Base-by-base conservation (phyloP, 805 yeast genomes). In the Saccharomycopsis schoenii region DNA sequence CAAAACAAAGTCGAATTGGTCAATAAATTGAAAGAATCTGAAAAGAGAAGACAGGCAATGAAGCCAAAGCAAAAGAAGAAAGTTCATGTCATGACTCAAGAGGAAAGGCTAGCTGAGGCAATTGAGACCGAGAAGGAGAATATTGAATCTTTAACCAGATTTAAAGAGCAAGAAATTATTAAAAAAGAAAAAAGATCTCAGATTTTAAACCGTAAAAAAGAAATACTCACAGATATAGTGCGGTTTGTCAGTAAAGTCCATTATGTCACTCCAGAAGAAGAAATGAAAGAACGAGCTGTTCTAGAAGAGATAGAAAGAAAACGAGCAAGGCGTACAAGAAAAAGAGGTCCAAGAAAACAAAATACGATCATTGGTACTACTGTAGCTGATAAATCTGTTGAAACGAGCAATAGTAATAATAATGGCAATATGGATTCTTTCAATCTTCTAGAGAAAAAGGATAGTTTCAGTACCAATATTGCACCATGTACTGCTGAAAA, bases 111-210 rank as follows among this genome's bases (percentile, higher is more conserved):
- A 55, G 85, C 80, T n/a, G 94, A 90, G 70, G 98, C 99, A 0
- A 76, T 84, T 55, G 87, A 85, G 66, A 94, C 97, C 0, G 99
- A 94, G 72, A 79, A 80, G 69, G 79, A 81, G 54, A 94, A 94
- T 71, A 74, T 83, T 1, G 76, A 82, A 34, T 87, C 97, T 2
- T 75, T 94, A 65, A 83, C 87, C 64, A 77, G 81, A 67, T 94
- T 88, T 69, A 83, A 86, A 67, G 96, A 92, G 67, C 93, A 89
- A 69, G 99, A 94, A 70, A 75, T 86, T 51, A 85, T 83, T 56
- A 85, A 89, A 67, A 90, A 89, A 70, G 85, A 86, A 70, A 81
- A 80, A 59, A 93, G 92, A 68, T 76, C 92, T 60, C 89, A 86
- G 55, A 73, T 88, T 62, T 82, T 88, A 71, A 77, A 83, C 62